Evolutionary conservation across 1,139 yeast genomes (phyloP).

Genomic region (Casaregolazyma lundiana): DNA sequence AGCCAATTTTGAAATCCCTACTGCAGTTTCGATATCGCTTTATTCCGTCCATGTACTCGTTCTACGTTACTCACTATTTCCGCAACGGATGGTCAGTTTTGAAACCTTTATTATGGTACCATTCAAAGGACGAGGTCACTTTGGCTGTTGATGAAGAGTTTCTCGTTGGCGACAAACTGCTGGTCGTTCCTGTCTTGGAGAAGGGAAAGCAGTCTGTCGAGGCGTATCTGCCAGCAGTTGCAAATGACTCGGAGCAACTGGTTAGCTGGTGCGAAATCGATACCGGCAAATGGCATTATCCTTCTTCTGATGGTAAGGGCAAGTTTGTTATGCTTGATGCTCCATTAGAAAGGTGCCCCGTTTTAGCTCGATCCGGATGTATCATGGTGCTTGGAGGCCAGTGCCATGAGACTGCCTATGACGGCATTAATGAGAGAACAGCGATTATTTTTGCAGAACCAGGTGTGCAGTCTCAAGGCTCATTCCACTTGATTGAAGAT

Average conservation of each 20-base stretch:
- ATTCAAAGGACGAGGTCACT: conserved; percentile 15
- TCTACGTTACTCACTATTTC: conserved; percentile 12
- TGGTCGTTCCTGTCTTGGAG: conserved; percentile 21
- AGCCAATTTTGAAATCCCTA: conserved; percentile 15
- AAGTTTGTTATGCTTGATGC: conserved; percentile 11
- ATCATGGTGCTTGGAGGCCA: conserved; percentile 13
- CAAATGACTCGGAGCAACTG: conserved; percentile 4
- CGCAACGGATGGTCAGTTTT: conserved; percentile 17
- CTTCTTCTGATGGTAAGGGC: conserved; percentile 7
- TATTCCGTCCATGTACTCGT: conserved; percentile 21
- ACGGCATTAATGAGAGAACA: conserved; percentile 11
- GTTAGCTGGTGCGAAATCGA: conserved; percentile 14
- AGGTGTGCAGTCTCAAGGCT: conserved; percentile 2
- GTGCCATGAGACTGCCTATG: conserved; percentile 11
- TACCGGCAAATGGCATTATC: conserved; percentile 13
- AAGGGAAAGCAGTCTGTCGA: conserved; percentile 23
- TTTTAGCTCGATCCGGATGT: conserved; percentile 12
- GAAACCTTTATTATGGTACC: conserved; percentile 21
- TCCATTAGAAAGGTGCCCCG: conserved; percentile 12
- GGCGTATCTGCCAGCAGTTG: conserved; percentile 29
- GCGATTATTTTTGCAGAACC: conserved; percentile 11
- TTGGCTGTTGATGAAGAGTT: conserved; percentile 18
- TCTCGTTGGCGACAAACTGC: conserved; percentile 19
- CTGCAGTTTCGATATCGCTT: conserved; percentile 18
- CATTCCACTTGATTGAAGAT: conserved; percentile 13